phyloP scores from a whole-genome alignment of 2,329 filamentous ascomycete species.

The Fusarium succisae region DNA sequence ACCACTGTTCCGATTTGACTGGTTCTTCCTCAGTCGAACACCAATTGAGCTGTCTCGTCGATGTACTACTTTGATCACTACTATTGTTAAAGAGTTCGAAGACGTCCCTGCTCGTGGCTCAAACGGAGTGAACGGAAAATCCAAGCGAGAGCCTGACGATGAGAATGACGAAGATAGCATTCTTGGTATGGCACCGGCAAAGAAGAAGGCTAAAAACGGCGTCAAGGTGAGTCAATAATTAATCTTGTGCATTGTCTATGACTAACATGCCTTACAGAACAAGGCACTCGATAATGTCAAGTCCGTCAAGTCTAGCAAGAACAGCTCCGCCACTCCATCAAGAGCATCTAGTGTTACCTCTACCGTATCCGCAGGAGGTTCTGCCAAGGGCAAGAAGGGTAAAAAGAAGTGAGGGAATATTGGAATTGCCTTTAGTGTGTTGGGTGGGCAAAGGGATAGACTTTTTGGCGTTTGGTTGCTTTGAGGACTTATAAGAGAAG shows the following conservation, averaged over 20 bases:
- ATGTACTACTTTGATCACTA: constrained; percentile 93
- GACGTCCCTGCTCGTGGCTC: constrained; percentile 63
- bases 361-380: constrained; percentile 66
- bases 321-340: constrained; percentile 79
- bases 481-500: constrained; percentile 26
- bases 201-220: constrained; percentile 92
- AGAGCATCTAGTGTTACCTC: constrained; percentile 90
- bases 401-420: constrained; percentile 45
- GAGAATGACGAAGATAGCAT: constrained; percentile 87
- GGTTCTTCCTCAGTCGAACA: constrained; percentile 97
- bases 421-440: neutral
- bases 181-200: constrained; percentile 82
- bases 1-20: constrained; percentile 96
- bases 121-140: constrained; percentile 72
- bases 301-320: constrained; percentile 81
- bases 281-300: constrained; percentile 93
- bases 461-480: constrained; percentile 43
- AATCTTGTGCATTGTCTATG: neutral
- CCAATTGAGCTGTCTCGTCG: constrained; percentile 91
- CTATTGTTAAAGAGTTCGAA: constrained; percentile 95
- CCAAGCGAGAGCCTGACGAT: constrained; percentile 80
- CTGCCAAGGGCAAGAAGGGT: constrained; percentile 60
- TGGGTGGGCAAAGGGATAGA: constrained; percentile 25
- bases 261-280: constrained; percentile 68
- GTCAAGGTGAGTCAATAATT: constrained; percentile 73